phyloP scores from a whole-genome alignment of 23 red algal species.

The Gracilariopsis chorda region DNA sequence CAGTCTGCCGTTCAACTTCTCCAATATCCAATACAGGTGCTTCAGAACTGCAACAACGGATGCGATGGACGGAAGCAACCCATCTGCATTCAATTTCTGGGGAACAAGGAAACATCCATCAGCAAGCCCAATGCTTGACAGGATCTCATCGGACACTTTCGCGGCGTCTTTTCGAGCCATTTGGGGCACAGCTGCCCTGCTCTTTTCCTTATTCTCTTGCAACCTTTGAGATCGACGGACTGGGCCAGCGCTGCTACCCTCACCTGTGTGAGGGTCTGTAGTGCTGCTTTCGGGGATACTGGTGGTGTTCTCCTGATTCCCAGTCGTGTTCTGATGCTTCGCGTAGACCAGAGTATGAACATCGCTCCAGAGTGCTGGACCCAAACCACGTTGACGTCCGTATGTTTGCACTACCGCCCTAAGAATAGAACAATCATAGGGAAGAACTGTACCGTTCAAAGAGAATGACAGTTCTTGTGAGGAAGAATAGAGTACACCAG shows the following conservation, averaged over 20 bases:
- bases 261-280: neutral
- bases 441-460: constrained; percentile 45
- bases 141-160: neutral
- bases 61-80: constrained; percentile 1
- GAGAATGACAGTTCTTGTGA: constrained; percentile 51
- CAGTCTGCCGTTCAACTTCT: neutral
- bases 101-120: neutral
- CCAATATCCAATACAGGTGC: constrained; percentile 56
- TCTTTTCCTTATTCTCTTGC: constrained; percentile 1
- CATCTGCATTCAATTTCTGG: neutral
- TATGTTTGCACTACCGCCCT: constrained; percentile 54
- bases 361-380: constrained; percentile 75
- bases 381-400: neutral
- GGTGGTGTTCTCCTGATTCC: neutral
- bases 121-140: neutral
- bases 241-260: neutral
- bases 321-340: neutral
- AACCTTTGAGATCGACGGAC: constrained; percentile 39
- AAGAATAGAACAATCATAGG: constrained; percentile 70
- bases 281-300: neutral
- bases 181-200: neutral
- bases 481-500: neutral
- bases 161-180: neutral
- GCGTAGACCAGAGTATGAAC: constrained; percentile 72
- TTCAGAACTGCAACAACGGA: constrained; percentile 24